phyloP scores from a whole-genome alignment of 1,284 basidiomycete genomes.

The Tilletia indica region DNA sequence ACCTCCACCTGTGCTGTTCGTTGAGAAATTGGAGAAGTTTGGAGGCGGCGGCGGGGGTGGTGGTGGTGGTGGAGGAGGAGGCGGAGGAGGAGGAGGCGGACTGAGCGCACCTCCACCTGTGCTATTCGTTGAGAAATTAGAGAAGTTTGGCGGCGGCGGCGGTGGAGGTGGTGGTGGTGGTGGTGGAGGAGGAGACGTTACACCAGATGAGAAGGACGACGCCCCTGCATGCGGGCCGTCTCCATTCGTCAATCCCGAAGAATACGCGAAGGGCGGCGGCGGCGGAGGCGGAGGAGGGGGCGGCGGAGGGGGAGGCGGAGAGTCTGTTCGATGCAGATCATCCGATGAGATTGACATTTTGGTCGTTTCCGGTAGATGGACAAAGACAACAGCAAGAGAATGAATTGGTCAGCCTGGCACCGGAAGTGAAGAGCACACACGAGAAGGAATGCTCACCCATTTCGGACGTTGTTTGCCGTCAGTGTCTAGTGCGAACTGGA shows the following conservation, averaged over 20 bases:
- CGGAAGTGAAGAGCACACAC: too few relatives aligned
- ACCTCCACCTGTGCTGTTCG: not conserved
- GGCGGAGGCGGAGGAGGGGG: conserved; percentile 27
- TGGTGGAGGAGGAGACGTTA: too few relatives aligned
- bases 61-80: conserved; percentile 31
- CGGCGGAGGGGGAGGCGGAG: conserved; percentile 20
- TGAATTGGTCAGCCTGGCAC: too few relatives aligned
- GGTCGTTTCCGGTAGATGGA: too few relatives aligned
- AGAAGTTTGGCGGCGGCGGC: not conserved
- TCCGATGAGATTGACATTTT: not conserved
- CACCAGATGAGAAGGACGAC: too few relatives aligned
- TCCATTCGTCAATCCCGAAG: not conserved
- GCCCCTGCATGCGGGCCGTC: too few relatives aligned
- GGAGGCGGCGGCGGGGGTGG: conserved; percentile 27
- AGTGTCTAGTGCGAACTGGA: too few relatives aligned
- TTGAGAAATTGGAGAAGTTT: not conserved
- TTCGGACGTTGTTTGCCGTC: too few relatives aligned
- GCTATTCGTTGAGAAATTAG: not conserved
- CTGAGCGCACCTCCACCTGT: not conserved
- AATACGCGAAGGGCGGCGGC: not conserved
- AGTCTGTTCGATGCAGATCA: conserved; percentile 20
- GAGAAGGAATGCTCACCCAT: too few relatives aligned
- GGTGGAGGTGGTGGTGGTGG: too few relatives aligned
- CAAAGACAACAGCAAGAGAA: too few relatives aligned
- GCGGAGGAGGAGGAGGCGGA: conserved; percentile 23